Evolutionary conservation across 2,329 filamentous ascomycete species (phyloP), one percentile per base, ranked within the genome.

Genomic region (Talaromyces sp.): DNA sequence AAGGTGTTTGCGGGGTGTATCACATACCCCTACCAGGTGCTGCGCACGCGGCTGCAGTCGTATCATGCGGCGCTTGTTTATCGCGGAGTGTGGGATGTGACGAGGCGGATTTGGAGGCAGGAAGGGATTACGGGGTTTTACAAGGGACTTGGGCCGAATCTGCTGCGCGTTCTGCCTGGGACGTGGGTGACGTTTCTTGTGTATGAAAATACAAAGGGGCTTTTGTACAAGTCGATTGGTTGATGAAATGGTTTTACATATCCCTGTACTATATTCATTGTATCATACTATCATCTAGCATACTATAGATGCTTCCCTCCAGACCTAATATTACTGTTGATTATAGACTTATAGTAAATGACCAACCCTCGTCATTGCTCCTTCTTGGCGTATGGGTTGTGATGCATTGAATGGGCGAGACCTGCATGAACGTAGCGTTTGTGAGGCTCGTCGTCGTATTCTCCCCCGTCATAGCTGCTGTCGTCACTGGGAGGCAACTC

Each of bases 121-220:
- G 93, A 97, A 71, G 93, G 95, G 0, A 63, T 90, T 33, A 79
- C 84, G 10, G 93, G 93, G 0, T 98, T 97, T 76, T 99, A 98
- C 76, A 91, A 93, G 66, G 95, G 95, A 1, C 80, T 98, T 61
- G 86, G 91, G 47, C 93, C 93, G 0, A 96, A 93, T 66, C 84
- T 96, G n/a, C 81, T 96, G 58, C 85, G 95, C 64, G 95, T 98
- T 30, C 81, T 99, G 75, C 95, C 95, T 3, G 93, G 92, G 33
- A 98, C 95, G 3, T 96, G 95, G 85, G 91, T 97, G 59, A 98
- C 93, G 1, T 98, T 99, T 73, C 77, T 99, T 69, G 93, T 98
- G 27, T 98, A 98, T 77, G 95, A 99, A 80, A 98, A 98, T 75
- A 88, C 89, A 63, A 92, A 89, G 77, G 86, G 84, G 66, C 88